These are phyloP conservation scores for Tolypocladium inflatum DNA, from an alignment of 2,329 filamentous ascomycete species.

Conservation along the genomic window DNA sequence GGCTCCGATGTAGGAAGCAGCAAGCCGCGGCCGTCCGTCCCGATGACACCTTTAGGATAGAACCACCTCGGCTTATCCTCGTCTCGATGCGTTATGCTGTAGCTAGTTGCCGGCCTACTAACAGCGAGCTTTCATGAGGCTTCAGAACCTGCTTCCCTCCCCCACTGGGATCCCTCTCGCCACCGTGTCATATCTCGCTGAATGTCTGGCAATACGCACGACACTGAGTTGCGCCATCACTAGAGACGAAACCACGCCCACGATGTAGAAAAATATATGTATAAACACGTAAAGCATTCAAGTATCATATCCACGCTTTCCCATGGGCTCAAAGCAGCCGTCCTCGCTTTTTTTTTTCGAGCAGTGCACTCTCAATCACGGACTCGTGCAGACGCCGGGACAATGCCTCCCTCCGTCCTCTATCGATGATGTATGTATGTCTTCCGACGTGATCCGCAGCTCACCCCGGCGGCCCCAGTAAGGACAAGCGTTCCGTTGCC, in stretches of 20 bases:
- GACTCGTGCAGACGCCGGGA: neutral
- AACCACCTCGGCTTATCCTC: no score
- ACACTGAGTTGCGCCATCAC: neutral
- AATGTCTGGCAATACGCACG: no score
- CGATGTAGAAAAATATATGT: neutral
- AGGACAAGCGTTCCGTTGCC: neutral
- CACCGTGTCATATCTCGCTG: neutral
- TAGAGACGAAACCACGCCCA: neutral
- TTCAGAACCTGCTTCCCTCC: neutral
- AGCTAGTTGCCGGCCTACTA: no score
- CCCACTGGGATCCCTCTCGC: neutral
- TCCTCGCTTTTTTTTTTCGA: neutral
- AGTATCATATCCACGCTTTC: neutral
- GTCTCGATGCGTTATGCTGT: no score
- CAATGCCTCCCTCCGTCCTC: neutral
- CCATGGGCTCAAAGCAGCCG: neutral
- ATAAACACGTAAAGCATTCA: neutral
- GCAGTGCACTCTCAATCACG: neutral
- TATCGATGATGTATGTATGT: neutral
- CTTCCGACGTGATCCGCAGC: neutral
- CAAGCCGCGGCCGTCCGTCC: no score
- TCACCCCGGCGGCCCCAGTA: neutral
- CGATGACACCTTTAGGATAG: neutral
- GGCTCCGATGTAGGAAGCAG: neutral
- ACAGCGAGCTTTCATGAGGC: neutral